Evolutionary conservation across 495 filamentous ascomycete species (phyloP).

Genomic region (Hyaloscypha hepaticicola): DNA sequence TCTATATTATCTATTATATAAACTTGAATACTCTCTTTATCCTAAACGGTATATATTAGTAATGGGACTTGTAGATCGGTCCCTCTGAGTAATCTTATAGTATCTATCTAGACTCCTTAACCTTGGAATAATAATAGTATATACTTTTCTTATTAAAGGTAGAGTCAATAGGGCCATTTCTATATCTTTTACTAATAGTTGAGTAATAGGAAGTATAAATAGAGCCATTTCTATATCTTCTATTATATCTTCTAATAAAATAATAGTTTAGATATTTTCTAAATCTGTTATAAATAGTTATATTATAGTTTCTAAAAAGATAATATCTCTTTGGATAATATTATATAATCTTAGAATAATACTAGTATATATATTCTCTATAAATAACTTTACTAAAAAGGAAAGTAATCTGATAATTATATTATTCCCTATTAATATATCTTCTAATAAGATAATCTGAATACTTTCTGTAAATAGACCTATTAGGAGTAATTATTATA

Average conservation of each 20-base stretch:
- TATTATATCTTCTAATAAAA: too few relatives aligned
- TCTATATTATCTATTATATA: background rate
- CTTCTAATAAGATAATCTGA: background rate
- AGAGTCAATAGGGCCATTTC: too few relatives aligned
- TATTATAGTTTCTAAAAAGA: too few relatives aligned
- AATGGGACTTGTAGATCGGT: conserved; percentile 7
- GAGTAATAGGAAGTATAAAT: too few relatives aligned
- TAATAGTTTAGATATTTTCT: too few relatives aligned
- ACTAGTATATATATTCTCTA: too few relatives aligned
- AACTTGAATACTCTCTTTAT: background rate
- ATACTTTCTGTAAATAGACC: conserved; percentile 4
- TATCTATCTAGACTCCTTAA: conserved; percentile 10
- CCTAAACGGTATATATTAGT: background rate
- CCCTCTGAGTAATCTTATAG: conserved; percentile 9
- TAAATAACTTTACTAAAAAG: background rate
- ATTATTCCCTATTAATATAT: background rate
- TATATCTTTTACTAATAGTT: too few relatives aligned
- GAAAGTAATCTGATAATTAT: background rate
- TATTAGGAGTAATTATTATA: background rate
- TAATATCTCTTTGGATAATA: too few relatives aligned
- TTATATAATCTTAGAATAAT: too few relatives aligned
- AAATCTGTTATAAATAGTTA: too few relatives aligned
- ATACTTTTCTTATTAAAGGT: background rate
- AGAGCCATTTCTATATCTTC: too few relatives aligned
- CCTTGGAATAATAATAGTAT: conserved; percentile 1